Percentiles rank a stretch among this genome's conserved stretches.
These are phyloP conservation scores for Lophium mytilinum DNA, from an alignment of 495 filamentous ascomycete species.

Conservation along the genomic window DNA sequence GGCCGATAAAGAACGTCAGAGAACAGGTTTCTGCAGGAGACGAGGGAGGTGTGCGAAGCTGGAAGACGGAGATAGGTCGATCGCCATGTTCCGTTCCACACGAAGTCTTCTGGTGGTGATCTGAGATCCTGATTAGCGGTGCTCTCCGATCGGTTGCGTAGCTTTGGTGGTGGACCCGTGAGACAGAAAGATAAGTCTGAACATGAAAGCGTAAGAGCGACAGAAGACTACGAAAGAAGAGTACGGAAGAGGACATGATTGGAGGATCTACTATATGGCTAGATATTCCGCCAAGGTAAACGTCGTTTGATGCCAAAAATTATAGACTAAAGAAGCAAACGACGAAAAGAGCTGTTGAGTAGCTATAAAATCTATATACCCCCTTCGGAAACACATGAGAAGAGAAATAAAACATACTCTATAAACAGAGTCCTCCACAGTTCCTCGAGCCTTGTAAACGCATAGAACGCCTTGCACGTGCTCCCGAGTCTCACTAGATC, in stretches of 20 bases:
- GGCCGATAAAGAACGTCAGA: slow-evolving; percentile 88
- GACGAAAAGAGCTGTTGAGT: too few species aligned
- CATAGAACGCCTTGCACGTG: slow-evolving; percentile 84
- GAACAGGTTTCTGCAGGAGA: slow-evolving; percentile 73
- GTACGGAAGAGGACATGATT: too few species aligned
- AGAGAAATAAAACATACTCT: slow-evolving; percentile 52
- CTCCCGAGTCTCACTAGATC: slow-evolving; percentile 60
- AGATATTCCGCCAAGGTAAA: too few species aligned
- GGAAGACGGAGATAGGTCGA: slow-evolving; percentile 65
- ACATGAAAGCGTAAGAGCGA: too few species aligned
- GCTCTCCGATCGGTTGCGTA: not conserved
- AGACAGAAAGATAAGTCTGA: too few species aligned
- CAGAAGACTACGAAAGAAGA: too few species aligned
- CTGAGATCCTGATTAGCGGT: slow-evolving; percentile 5
- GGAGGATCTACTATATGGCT: too few species aligned
- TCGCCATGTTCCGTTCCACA: slow-evolving; percentile 84
- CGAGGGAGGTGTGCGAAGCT: slow-evolving; percentile 36
- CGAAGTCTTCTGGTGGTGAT: slow-evolving; percentile 39
- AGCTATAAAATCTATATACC: too few species aligned
- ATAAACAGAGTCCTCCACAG: slow-evolving; percentile 84
- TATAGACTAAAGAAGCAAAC: too few species aligned
- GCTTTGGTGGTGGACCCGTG: too few species aligned
- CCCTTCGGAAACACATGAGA: not conserved
- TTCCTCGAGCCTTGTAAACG: slow-evolving; percentile 77
- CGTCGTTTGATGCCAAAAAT: too few species aligned